Evolutionary conservation across 2,329 filamentous ascomycete species (phyloP).

Genomic region (Dothiorella sarmentorum): DNA sequence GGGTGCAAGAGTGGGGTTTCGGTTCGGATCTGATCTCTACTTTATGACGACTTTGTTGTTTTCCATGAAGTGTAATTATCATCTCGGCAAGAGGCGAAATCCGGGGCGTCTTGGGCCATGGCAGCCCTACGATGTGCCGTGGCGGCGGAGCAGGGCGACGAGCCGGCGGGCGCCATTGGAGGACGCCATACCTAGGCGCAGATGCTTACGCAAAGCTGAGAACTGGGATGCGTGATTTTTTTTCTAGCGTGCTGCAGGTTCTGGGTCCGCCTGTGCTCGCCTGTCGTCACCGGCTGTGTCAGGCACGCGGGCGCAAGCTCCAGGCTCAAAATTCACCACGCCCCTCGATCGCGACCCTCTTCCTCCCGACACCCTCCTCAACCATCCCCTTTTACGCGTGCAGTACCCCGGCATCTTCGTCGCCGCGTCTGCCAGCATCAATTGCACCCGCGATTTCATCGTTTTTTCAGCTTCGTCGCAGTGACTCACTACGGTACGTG

Average conservation of each 20-base stretch:
- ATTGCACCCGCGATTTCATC: not conserved
- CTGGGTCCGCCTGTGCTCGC: not conserved
- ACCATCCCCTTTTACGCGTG: not conserved
- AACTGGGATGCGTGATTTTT: conserved; percentile 17
- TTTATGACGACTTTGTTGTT: not conserved
- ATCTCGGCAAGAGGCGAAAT: not conserved
- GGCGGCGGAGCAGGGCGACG: not conserved
- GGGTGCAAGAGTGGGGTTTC: not conserved
- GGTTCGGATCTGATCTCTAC: too few species aligned
- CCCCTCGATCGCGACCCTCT: conserved; percentile 3
- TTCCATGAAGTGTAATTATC: not conserved
- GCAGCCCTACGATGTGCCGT: conserved; percentile 1
- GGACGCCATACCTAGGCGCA: too few species aligned
- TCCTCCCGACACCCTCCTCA: not conserved
- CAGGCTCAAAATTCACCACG: conserved; percentile 19
- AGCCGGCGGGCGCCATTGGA: not conserved
- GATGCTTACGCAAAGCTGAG: not conserved
- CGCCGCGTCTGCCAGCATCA: not conserved
- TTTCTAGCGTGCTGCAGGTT: conserved; percentile 6
- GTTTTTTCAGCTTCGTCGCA: conserved; percentile 5
- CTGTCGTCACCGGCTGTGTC: conserved; percentile 7
- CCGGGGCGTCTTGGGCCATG: not conserved
- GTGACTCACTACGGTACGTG: conserved; percentile 18
- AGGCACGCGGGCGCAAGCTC: conserved; percentile 7
- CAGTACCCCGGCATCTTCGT: not conserved